Conservation (phyloP, 805 yeast species). For the Kazachstania africana region DNA sequence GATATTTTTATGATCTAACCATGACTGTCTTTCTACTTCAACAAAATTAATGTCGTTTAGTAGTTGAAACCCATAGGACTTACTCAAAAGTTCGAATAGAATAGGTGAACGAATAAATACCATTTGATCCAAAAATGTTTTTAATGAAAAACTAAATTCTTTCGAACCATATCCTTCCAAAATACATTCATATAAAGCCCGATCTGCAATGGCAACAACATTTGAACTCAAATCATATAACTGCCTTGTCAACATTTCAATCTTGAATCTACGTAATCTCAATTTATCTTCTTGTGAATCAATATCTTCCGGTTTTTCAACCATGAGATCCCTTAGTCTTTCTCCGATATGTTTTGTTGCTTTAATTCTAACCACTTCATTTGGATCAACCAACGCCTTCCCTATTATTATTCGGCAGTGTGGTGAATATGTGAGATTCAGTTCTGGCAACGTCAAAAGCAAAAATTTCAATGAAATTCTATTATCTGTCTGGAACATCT, state of each 20-base stretch:
- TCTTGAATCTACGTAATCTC: slow-evolving; percentile 8
- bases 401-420: slow-evolving; percentile 58
- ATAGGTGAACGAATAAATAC: slow-evolving; percentile 44
- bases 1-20: slow-evolving; percentile 42
- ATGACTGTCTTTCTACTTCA: slow-evolving; percentile 50
- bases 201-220: slow-evolving; percentile 47
- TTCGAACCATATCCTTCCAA: slow-evolving; percentile 28
- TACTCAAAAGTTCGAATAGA: slow-evolving; percentile 50
- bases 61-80: slow-evolving; percentile 59
- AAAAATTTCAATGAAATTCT: slow-evolving; percentile 44
- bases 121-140: slow-evolving; percentile 30
- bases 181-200: slow-evolving; percentile 40
- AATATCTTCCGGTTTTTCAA: neutral
- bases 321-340: slow-evolving; percentile 9
- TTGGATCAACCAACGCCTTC: slow-evolving; percentile 50
- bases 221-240: slow-evolving; percentile 53
- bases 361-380: slow-evolving; percentile 37
- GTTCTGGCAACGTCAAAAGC: slow-evolving; percentile 42
- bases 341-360: slow-evolving; percentile 44
- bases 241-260: slow-evolving; percentile 49
- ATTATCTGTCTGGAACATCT: slow-evolving; percentile 42
- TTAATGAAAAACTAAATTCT: slow-evolving; percentile 13
- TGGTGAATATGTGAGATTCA: slow-evolving; percentile 48
- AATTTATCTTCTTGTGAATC: slow-evolving; percentile 1
- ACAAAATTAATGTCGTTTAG: slow-evolving; percentile 48